phyloP scores from a whole-genome alignment of 139 green algal species.

The Pseudopediastrum boryanum region DNA sequence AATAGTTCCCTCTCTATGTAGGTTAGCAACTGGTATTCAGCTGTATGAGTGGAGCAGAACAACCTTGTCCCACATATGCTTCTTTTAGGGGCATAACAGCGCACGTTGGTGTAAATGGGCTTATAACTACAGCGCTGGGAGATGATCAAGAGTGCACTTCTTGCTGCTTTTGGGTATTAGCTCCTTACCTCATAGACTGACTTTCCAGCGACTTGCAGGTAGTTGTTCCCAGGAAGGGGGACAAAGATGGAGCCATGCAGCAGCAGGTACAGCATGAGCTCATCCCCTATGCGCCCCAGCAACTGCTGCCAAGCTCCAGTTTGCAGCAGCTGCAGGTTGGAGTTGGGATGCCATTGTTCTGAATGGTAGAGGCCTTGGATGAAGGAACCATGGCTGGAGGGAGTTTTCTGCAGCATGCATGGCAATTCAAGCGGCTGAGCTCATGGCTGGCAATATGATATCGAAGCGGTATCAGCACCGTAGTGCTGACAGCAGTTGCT shows the following conservation, averaged over 20 bases:
- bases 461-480: neutral
- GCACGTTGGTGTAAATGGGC: no score
- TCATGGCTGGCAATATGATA: neutral
- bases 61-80: no score
- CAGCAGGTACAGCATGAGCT: constrained; percentile 75
- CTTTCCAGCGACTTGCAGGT: constrained; percentile 64
- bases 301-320: constrained; percentile 53
- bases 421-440: neutral
- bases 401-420: constrained; percentile 3
- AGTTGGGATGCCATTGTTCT: constrained; percentile 53
- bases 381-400: neutral
- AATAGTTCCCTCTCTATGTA: no score
- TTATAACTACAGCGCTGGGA: no score
- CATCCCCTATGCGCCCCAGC: constrained; percentile 68
- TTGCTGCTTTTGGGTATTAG: no score
- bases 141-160: no score
- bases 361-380: constrained; percentile 45
- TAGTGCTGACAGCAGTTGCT: neutral
- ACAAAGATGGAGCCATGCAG: constrained; percentile 65
- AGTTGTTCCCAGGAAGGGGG: constrained; percentile 58
- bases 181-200: constrained; percentile 56
- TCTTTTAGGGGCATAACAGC: no score
- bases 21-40: no score
- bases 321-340: constrained; percentile 22
- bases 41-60: no score